Evolutionary conservation across 1,139 yeast genomes (phyloP).

Genomic region (Komagataea norvegica): DNA sequence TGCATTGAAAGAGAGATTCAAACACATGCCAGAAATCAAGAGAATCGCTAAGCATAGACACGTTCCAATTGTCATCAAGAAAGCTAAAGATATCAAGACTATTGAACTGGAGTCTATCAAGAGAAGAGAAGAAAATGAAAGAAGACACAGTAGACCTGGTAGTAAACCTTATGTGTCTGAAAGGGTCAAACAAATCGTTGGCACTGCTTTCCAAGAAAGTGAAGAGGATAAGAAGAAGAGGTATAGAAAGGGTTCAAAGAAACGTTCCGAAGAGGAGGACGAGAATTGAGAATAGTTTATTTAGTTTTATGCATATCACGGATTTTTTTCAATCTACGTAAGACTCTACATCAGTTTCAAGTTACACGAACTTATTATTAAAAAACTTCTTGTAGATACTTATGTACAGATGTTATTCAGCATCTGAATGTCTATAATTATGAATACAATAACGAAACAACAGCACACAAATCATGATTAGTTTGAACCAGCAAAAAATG

Average conservation of each 20-base stretch:
- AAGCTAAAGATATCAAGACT: constrained; percentile 81
- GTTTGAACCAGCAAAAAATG: constrained; percentile 11
- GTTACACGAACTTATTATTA: too few relatives aligned
- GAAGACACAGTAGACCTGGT: constrained; percentile 73
- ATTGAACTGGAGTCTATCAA: constrained; percentile 68
- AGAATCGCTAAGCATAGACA: constrained; percentile 91
- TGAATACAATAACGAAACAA: constrained; percentile 1
- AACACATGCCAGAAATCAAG: constrained; percentile 93
- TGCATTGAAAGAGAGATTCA: constrained; percentile 86
- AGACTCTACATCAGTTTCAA: too few relatives aligned
- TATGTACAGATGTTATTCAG: not conserved
- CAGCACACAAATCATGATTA: constrained; percentile 2
- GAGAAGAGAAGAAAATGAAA: constrained; percentile 75
- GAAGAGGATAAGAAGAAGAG: constrained; percentile 11
- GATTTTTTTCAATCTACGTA: too few relatives aligned
- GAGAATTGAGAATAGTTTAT: not conserved
- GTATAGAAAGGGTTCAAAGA: not conserved
- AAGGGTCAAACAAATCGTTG: constrained; percentile 80
- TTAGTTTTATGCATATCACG: not conserved
- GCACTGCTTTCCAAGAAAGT: constrained; percentile 58
- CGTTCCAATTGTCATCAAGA: constrained; percentile 79
- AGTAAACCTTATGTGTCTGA: constrained; percentile 61
- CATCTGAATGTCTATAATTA: constrained; percentile 8
- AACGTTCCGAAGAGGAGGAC: constrained; percentile 2
- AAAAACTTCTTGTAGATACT: not conserved